A percentile compares a stretch with the other conserved stretches of the same genome.
Conservation (phyloP, 768 basidiomycete genomes). For the Panellus pusillus region DNA sequence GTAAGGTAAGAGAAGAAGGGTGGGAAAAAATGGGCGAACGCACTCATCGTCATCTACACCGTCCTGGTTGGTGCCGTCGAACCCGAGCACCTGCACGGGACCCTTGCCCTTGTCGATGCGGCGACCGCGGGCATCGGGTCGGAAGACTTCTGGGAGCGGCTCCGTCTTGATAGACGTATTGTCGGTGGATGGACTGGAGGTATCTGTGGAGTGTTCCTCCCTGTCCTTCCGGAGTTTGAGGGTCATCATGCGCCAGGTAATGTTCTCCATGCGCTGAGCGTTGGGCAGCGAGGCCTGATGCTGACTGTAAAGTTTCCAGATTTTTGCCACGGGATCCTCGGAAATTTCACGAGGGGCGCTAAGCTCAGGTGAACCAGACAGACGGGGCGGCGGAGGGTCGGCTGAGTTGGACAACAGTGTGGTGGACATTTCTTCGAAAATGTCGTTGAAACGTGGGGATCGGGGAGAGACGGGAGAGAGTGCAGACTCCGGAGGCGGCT, state of each 20-base stretch:
- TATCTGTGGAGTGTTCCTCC: constrained; percentile 51
- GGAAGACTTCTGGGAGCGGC: constrained; percentile 22
- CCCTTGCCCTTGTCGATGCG: constrained; percentile 80
- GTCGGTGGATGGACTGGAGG: constrained; percentile 19
- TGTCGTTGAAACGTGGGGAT: constrained; percentile 64
- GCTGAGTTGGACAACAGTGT: not conserved
- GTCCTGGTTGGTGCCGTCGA: constrained; percentile 76
- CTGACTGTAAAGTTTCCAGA: constrained; percentile 95
- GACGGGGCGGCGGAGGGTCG: constrained; percentile 26
- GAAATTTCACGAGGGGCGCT: constrained; percentile 4
- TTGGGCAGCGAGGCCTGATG: constrained; percentile 89
- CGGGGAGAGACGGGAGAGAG: constrained; percentile 51
- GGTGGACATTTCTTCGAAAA: constrained; percentile 71
- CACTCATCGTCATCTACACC: constrained; percentile 73
- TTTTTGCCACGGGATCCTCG: constrained; percentile 66
- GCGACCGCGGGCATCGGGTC: constrained; percentile 62
- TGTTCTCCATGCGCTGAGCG: constrained; percentile 94
- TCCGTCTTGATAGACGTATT: constrained; percentile 19
- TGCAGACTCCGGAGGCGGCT: constrained; percentile 35
- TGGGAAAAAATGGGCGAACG: constrained; percentile 2
- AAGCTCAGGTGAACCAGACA: constrained; percentile 37
- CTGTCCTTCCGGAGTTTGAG: constrained; percentile 88
- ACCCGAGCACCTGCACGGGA: constrained; percentile 76
- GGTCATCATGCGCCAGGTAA: constrained; percentile 99
- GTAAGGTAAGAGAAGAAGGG: constrained; percentile 23